Evolutionary conservation across 2,329 filamentous ascomycete genomes (phyloP).

Genomic region (Colletotrichum tamarilloi): DNA sequence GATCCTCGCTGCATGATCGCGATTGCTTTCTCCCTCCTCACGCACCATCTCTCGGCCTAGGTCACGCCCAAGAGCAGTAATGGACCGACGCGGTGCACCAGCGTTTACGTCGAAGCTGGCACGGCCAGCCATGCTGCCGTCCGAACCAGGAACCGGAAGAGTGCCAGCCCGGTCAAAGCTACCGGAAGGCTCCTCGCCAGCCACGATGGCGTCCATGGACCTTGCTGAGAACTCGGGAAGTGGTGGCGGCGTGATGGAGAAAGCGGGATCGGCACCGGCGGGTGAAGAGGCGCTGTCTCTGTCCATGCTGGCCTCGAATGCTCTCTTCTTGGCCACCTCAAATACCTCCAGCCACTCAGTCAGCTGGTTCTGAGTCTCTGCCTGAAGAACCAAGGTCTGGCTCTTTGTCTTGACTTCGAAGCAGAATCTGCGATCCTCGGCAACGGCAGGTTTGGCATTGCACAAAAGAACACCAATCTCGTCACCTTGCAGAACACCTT

Average conservation of each 20-base stretch:
- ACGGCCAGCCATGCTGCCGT: conserved; percentile 64
- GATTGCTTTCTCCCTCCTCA: conserved; percentile 78
- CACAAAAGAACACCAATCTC: conserved; percentile 96
- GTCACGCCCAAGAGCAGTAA: conserved; percentile 62
- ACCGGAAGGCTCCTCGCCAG: conserved; percentile 56
- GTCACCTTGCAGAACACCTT: conserved; percentile 94
- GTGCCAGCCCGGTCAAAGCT: conserved; percentile 70
- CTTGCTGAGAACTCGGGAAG: conserved; percentile 93
- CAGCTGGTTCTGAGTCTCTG: conserved; percentile 92
- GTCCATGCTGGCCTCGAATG: conserved; percentile 78
- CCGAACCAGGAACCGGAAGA: conserved; percentile 73
- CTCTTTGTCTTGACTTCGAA: conserved; percentile 99
- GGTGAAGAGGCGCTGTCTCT: conserved; percentile 58
- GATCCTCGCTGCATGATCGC: conserved; percentile 86
- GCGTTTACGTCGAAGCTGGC: conserved; percentile 78
- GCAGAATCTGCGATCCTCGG: conserved; percentile 94
- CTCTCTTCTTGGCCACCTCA: conserved; percentile 92
- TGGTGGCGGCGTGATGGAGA: conserved; percentile 89
- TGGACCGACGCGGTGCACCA: conserved; percentile 62
- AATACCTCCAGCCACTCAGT: conserved; percentile 95
- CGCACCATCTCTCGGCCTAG: conserved; percentile 60
- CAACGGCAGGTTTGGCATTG: conserved; percentile 88
- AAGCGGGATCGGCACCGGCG: conserved; percentile 77
- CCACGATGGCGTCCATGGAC: conserved; percentile 72
- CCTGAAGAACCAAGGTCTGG: conserved; percentile 87